phyloP scores from a whole-genome alignment of 352 stramenopile genomes.

The Aphanomyces invadans region DNA sequence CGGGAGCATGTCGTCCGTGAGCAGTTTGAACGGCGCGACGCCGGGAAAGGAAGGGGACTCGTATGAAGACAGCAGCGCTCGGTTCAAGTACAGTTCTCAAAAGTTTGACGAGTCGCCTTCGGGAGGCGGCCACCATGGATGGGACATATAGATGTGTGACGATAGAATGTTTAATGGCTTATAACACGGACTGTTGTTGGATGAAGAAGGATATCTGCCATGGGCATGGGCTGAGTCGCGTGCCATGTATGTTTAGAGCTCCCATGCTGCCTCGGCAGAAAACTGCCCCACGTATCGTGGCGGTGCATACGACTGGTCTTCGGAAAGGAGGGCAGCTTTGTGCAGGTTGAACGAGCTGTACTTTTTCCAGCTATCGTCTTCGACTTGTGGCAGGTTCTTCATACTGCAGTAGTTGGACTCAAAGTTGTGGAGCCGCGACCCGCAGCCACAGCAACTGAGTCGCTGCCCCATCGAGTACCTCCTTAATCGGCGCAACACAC shows the following conservation, averaged over 20 bases:
- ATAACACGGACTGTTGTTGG: no score
- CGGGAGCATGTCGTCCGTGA: slow-evolving; percentile 26
- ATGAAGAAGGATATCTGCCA: no score
- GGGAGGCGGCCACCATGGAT: background rate
- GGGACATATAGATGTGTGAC: background rate
- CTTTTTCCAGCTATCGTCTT: slow-evolving; percentile 78
- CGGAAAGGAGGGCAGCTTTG: slow-evolving; percentile 29
- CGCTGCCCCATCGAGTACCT: slow-evolving; percentile 31
- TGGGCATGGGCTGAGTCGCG: no score
- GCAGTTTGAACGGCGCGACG: slow-evolving; percentile 23
- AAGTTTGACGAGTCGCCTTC: slow-evolving; percentile 14
- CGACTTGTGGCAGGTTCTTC: slow-evolving; percentile 39
- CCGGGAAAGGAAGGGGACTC: background rate
- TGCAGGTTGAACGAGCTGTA: slow-evolving; percentile 31
- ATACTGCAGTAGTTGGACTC: slow-evolving; percentile 28
- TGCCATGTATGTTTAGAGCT: slow-evolving; percentile 44
- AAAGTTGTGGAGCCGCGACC: background rate
- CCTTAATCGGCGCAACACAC: no score
- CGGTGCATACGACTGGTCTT: slow-evolving; percentile 39
- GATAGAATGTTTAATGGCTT: no score
- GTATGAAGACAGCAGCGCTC: slow-evolving; percentile 24
- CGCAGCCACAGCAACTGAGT: slow-evolving; percentile 28
- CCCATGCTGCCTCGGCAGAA: slow-evolving; percentile 59
- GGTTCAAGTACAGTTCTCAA: slow-evolving; percentile 13
- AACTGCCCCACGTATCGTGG: slow-evolving; percentile 44